These are phyloP conservation scores for Nicotiana tomentosiformis DNA, from an alignment of 257 asterid species.

Conservation along the genomic window DNA sequence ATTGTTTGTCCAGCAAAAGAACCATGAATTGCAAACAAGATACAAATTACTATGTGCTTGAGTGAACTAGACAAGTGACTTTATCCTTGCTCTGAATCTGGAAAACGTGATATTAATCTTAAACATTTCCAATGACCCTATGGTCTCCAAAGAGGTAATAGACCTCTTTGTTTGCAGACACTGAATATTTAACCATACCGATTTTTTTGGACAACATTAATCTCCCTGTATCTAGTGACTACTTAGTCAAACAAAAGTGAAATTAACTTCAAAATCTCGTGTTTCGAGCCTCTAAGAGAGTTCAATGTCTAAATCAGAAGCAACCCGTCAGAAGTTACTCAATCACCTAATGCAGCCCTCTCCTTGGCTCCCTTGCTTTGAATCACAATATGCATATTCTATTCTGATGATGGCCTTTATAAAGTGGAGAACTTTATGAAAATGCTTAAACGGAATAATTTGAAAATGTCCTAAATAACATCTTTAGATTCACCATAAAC, in stretches of 20 bases:
- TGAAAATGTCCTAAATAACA: not conserved
- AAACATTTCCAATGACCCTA: not conserved
- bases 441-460: not conserved
- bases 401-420: not conserved
- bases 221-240: not conserved
- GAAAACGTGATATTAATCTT: not conserved
- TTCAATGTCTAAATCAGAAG: not conserved
- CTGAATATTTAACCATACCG: not conserved
- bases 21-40: not conserved
- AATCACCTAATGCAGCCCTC: not conserved
- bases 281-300: not conserved
- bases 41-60: not conserved
- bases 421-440: not conserved
- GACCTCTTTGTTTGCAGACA: not conserved
- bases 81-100: not conserved
- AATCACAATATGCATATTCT: not conserved
- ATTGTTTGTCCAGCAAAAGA: not conserved
- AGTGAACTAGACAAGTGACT: not conserved
- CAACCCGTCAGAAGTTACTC: not conserved
- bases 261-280: not conserved
- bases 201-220: not conserved
- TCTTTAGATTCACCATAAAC: not conserved
- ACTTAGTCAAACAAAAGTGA: not conserved
- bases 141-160: not conserved
- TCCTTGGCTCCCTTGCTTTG: not conserved